These are phyloP conservation scores for Ilyonectria robusta DNA, from an alignment of 2,329 filamentous ascomycete genomes.

Conservation along the genomic window DNA sequence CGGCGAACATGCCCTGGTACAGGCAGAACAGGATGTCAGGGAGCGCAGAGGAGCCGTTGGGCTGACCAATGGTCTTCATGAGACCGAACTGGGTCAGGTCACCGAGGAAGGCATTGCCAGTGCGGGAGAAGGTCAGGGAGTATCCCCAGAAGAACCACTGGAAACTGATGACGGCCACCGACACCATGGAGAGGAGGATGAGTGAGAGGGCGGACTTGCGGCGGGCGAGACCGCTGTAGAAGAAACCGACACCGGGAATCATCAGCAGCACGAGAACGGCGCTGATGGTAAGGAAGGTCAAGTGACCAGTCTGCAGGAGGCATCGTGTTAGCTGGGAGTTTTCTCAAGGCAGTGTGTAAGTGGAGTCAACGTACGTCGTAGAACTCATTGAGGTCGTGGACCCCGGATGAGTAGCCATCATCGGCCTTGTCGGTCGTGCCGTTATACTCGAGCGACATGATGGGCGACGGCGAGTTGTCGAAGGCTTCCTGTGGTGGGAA, in stretches of 20 bases:
- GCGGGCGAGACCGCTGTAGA: conserved; percentile 91
- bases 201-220: conserved; percentile 91
- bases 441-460: conserved; percentile 61
- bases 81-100: conserved; percentile 87
- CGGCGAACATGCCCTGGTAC: conserved; percentile 91
- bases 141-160: conserved; percentile 99
- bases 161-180: conserved; percentile 83
- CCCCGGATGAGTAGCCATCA: conserved; percentile 63
- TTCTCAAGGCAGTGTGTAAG: not conserved
- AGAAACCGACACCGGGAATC: conserved; percentile 95
- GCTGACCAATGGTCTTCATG: conserved; percentile 80
- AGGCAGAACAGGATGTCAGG: conserved; percentile 89
- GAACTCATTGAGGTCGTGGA: conserved; percentile 85
- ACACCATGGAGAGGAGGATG: conserved; percentile 88
- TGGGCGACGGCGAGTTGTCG: conserved; percentile 31
- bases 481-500: conserved; percentile 14
- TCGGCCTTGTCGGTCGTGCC: conserved; percentile 65
- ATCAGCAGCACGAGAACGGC: conserved; percentile 89
- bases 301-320: conserved; percentile 76
- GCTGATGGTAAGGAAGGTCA: conserved; percentile 84
- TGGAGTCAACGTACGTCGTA: conserved; percentile 74
- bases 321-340: conserved; percentile 4
- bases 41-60: conserved; percentile 79
- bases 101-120: conserved; percentile 83
- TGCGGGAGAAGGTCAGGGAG: conserved; percentile 86